Conservation (phyloP, 2,329 filamentous ascomycete genomes). For the Beauveria sp. region DNA sequence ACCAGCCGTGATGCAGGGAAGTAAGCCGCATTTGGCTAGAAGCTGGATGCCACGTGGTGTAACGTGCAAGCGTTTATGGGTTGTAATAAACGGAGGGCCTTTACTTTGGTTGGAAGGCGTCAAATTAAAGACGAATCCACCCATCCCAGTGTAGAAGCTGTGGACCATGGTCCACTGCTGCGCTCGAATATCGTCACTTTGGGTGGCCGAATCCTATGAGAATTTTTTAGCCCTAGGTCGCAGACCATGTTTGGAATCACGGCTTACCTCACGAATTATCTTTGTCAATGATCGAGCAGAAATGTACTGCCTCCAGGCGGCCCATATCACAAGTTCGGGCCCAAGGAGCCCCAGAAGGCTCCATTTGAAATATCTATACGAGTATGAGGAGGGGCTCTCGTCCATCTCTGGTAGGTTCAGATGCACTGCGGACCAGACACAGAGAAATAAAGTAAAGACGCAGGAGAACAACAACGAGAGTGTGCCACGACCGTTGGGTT, state of each 20-base stretch:
- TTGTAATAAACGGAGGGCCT: neutral
- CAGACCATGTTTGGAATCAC: neutral
- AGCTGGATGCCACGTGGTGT: neutral
- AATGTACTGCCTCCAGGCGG: slow-evolving; percentile 20
- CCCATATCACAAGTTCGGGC: slow-evolving; percentile 24
- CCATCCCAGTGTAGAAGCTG: slow-evolving; percentile 23
- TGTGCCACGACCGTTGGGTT: slow-evolving; percentile 23
- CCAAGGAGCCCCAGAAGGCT: slow-evolving; percentile 22
- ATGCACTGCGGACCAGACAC: slow-evolving; percentile 27
- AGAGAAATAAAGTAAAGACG: slow-evolving; percentile 24
- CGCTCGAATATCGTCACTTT: neutral
- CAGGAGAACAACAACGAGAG: slow-evolving; percentile 24
- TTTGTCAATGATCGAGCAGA: slow-evolving; percentile 11
- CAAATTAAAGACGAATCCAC: slow-evolving; percentile 21
- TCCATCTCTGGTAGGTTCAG: slow-evolving; percentile 22
- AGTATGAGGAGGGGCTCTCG: slow-evolving; percentile 6
- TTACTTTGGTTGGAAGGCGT: neutral
- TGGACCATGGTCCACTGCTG: slow-evolving; percentile 22
- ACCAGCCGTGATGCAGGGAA: neutral
- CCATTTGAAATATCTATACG: slow-evolving; percentile 19
- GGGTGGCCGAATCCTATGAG: neutral
- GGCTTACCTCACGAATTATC: slow-evolving; percentile 6
- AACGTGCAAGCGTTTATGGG: slow-evolving; percentile 2
- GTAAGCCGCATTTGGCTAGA: slow-evolving; percentile 8
- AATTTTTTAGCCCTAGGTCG: neutral